Conservation (phyloP, 2,329 filamentous ascomycete species). For the Aureobasidium musti region DNA sequence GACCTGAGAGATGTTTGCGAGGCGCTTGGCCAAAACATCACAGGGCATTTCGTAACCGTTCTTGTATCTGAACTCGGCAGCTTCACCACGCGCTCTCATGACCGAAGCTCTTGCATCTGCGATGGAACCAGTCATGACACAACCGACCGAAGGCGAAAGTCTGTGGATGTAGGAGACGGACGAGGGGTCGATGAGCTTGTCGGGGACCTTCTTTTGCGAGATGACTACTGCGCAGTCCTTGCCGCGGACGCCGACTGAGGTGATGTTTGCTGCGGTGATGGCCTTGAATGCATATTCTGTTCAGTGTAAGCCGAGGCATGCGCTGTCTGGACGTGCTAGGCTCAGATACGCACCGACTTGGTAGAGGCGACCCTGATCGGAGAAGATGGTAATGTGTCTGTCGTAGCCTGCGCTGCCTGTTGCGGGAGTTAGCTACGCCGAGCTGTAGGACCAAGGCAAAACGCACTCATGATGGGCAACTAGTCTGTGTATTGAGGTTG, state of each 20-base stretch:
- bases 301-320: conserved; percentile 26
- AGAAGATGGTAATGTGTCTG: conserved; percentile 99
- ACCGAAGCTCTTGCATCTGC: conserved; percentile 94
- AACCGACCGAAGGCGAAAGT: conserved; percentile 92
- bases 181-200: conserved; percentile 97
- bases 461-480: conserved; percentile 27
- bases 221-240: conserved; percentile 97
- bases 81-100: conserved; percentile 89
- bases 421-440: conserved; percentile 14
- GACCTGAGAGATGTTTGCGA: conserved; percentile 99
- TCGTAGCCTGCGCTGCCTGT: conserved; percentile 87
- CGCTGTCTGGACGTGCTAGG: neutral
- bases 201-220: conserved; percentile 99
- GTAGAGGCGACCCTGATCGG: conserved; percentile 95
- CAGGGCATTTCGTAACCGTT: conserved; percentile 99
- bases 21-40: conserved; percentile 90
- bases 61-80: conserved; percentile 97
- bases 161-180: conserved; percentile 98
- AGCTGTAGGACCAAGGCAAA: neutral
- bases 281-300: conserved; percentile 99
- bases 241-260: conserved; percentile 90
- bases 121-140: conserved; percentile 98
- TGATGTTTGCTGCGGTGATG: conserved; percentile 98
- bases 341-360: conserved; percentile 82
- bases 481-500: neutral